A percentile compares a stretch with the other conserved stretches of the same genome.
phyloP scores from a whole-genome alignment of 352 stramenopile species.

The Phytophthora rubi region DNA sequence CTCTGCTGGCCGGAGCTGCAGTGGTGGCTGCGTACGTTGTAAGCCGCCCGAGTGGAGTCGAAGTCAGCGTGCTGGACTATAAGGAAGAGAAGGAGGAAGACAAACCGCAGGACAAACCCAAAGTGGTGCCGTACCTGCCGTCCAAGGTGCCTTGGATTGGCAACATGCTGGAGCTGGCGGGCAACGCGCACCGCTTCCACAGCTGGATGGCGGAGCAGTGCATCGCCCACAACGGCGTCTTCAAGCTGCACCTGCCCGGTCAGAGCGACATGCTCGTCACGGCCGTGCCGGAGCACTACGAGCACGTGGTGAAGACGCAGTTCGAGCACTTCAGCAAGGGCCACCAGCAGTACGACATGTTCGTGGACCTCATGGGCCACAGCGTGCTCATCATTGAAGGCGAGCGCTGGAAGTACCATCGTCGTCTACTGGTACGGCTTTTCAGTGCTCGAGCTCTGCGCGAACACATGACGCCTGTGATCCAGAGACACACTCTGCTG shows the following conservation, averaged over 20 bases:
- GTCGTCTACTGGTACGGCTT: constrained; percentile 46
- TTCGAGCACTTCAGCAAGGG: constrained; percentile 64
- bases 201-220: constrained; percentile 51
- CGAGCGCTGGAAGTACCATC: constrained; percentile 54
- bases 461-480: constrained; percentile 47
- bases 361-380: constrained; percentile 58
- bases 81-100: constrained; percentile 8
- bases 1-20: constrained; percentile 32
- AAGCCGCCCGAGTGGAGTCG: constrained; percentile 16
- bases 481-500: constrained; percentile 40
- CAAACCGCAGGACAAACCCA: constrained; percentile 10
- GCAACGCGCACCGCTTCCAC: constrained; percentile 39
- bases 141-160: constrained; percentile 42
- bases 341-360: constrained; percentile 42
- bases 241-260: constrained; percentile 45
- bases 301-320: constrained; percentile 63
- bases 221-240: constrained; percentile 38
- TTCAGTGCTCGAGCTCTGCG: constrained; percentile 50
- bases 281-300: constrained; percentile 53
- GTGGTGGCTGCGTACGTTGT: constrained; percentile 29
- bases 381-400: constrained; percentile 55
- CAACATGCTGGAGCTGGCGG: constrained; percentile 40
- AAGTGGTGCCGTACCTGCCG: constrained; percentile 39
- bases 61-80: neutral
- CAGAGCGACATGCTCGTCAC: constrained; percentile 48